phyloP scores from a whole-genome alignment of 129 eudicot genomes.

The Flaveria trinervia region DNA sequence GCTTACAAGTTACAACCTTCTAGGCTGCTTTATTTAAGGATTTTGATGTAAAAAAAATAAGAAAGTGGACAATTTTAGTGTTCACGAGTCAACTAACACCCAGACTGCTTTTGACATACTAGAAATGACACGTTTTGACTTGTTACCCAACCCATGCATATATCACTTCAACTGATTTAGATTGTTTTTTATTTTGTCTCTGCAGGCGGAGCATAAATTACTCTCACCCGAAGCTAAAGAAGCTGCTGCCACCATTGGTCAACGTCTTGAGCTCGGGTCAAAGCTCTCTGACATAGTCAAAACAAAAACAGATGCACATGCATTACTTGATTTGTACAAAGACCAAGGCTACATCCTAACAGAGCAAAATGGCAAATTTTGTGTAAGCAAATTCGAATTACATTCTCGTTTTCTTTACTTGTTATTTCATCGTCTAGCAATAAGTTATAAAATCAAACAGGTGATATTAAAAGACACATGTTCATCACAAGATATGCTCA shows the following conservation, averaged over 20 bases:
- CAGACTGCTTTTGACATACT: background rate
- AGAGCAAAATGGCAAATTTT: conserved; percentile 76
- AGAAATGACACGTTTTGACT: background rate
- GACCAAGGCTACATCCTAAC: conserved; percentile 80
- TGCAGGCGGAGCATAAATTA: conserved; percentile 50
- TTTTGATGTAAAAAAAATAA: background rate
- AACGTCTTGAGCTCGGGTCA: conserved; percentile 76
- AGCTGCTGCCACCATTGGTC: conserved; percentile 76
- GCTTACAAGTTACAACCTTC: background rate
- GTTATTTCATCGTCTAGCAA: background rate
- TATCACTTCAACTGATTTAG: background rate
- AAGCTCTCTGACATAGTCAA: conserved; percentile 65
- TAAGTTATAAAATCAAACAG: conserved; percentile 38
- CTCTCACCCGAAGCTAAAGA: conserved; percentile 80
- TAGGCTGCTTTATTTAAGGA: background rate
- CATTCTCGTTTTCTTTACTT: background rate
- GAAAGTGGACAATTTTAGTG: background rate
- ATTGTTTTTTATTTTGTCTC: background rate
- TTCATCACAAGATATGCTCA: conserved; percentile 83
- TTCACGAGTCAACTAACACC: conserved; percentile 1
- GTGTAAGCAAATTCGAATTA: conserved; percentile 48
- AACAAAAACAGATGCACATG: conserved; percentile 63
- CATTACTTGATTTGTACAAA: conserved; percentile 63
- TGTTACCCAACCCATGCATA: background rate
- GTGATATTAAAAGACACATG: conserved; percentile 80